Conservation (phyloP, 805 yeast genomes). For the Yamadazyma paraphyllophila region DNA sequence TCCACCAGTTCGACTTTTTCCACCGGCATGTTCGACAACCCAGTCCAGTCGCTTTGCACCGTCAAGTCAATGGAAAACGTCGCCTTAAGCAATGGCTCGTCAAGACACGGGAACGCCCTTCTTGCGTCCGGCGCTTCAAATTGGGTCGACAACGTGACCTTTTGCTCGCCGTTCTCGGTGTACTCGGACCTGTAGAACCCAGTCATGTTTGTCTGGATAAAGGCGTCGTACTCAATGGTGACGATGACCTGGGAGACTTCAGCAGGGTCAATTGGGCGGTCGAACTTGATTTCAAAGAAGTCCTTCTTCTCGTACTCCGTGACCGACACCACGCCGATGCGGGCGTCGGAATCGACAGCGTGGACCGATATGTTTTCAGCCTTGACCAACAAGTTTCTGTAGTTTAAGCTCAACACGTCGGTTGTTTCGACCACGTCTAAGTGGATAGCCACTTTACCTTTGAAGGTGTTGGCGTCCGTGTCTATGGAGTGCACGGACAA, state of each 20-base stretch:
- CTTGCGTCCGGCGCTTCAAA: slow-evolving; percentile 61
- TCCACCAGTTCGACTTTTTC: slow-evolving; percentile 8
- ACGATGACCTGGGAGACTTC: slow-evolving; percentile 22
- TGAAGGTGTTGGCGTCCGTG: slow-evolving; percentile 41
- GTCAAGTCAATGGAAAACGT: slow-evolving; percentile 48
- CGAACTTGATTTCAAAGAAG: slow-evolving; percentile 59
- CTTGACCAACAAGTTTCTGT: slow-evolving; percentile 38
- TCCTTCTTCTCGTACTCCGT: slow-evolving; percentile 52
- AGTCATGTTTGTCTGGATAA: slow-evolving; percentile 54
- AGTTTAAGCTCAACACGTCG: slow-evolving; percentile 46
- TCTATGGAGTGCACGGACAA: slow-evolving; percentile 62
- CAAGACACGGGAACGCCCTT: slow-evolving; percentile 57
- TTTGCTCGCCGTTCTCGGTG: slow-evolving; percentile 33
- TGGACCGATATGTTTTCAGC: slow-evolving; percentile 21
- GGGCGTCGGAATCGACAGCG: slow-evolving; percentile 12
- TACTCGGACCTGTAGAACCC: slow-evolving; percentile 54
- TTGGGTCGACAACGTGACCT: slow-evolving; percentile 50
- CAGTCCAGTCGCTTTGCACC: slow-evolving; percentile 32
- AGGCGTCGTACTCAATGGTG: slow-evolving; percentile 37
- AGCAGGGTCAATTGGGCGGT: slow-evolving; percentile 23
- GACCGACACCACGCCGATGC: slow-evolving; percentile 14
- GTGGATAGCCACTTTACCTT: slow-evolving; percentile 48
- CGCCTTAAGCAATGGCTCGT: slow-evolving; percentile 57
- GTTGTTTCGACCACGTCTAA: slow-evolving; percentile 45
- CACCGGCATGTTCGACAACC: slow-evolving; percentile 50